Evolutionary conservation across 768 basidiomycete genomes (phyloP).

Genomic region (Pulveroboletus sp.): DNA sequence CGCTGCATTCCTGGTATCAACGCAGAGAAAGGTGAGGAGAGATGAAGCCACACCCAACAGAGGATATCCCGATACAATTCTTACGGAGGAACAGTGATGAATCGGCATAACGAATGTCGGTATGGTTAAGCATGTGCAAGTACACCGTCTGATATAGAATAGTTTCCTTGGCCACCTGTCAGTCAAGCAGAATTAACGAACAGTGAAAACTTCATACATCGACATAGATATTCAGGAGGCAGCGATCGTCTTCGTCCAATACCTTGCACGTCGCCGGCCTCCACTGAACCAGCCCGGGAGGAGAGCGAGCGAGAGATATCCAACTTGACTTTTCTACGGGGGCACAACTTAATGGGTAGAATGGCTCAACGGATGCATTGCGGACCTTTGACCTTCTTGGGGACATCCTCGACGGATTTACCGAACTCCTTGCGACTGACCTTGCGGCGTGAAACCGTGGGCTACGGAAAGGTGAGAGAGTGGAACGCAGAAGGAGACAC

Average conservation of each 20-base stretch:
- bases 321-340: slow-evolving; percentile 68
- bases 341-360: slow-evolving; percentile 1
- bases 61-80: slow-evolving; percentile 69
- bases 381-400: slow-evolving; percentile 58
- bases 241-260: slow-evolving; percentile 60
- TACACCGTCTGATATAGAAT: slow-evolving; percentile 70
- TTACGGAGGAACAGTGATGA: slow-evolving; percentile 72
- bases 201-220: slow-evolving; percentile 46
- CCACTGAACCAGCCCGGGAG: slow-evolving; percentile 59
- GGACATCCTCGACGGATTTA: slow-evolving; percentile 39
- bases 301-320: slow-evolving; percentile 53
- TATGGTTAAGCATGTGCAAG: slow-evolving; percentile 68
- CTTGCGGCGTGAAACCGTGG: slow-evolving; percentile 47
- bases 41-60: slow-evolving; percentile 43
- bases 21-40: slow-evolving; percentile 2
- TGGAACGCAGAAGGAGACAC: background rate
- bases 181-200: slow-evolving; percentile 1
- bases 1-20: slow-evolving; percentile 33
- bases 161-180: slow-evolving; percentile 47
- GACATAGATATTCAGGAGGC: slow-evolving; percentile 67
- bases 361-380: background rate
- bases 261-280: slow-evolving; percentile 68
- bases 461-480: slow-evolving; percentile 30
- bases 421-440: slow-evolving; percentile 45
- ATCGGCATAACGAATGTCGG: slow-evolving; percentile 76